A percentile compares a stretch with the other conserved stretches of the same genome.
phyloP scores from a whole-genome alignment of 306 rosid species.

The Lotus japonicus region DNA sequence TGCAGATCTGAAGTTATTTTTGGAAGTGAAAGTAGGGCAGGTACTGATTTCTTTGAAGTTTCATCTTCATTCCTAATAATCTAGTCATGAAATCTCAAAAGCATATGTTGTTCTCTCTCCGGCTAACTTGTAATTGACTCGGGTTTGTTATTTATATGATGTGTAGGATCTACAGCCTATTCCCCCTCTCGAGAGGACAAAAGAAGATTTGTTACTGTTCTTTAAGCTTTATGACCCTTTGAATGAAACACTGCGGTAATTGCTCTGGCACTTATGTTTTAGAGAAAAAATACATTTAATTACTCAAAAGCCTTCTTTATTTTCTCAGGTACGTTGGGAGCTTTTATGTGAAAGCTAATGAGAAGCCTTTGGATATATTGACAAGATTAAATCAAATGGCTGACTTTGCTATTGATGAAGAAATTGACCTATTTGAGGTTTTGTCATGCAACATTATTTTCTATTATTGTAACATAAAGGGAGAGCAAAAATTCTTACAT shows the following conservation, averaged over 20 bases:
- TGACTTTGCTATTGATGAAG: slow-evolving; percentile 59
- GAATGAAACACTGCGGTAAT: slow-evolving; percentile 58
- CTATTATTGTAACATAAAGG: background rate
- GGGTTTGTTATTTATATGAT: slow-evolving; percentile 2
- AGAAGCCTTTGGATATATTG: slow-evolving; percentile 64
- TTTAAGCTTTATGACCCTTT: slow-evolving; percentile 76
- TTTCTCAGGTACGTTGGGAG: slow-evolving; percentile 66
- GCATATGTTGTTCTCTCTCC: background rate
- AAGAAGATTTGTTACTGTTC: slow-evolving; percentile 73
- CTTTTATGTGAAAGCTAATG: slow-evolving; percentile 47
- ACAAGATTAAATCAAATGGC: slow-evolving; percentile 63
- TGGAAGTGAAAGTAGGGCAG: slow-evolving; percentile 75
- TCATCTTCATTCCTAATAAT: slow-evolving; percentile 11
- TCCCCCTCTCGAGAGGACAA: slow-evolving; percentile 61
- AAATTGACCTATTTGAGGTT: slow-evolving; percentile 76
- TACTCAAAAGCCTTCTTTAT: background rate
- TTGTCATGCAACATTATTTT: background rate
- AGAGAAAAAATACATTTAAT: background rate
- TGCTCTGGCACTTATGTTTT: background rate
- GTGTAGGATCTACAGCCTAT: slow-evolving; percentile 63
- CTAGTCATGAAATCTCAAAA: background rate
- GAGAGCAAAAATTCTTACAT: background rate
- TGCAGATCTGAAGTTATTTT: slow-evolving; percentile 71
- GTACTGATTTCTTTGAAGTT: slow-evolving; percentile 34
- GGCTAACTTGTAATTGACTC: slow-evolving; percentile 3